These are phyloP conservation scores for Colletotrichum sp. DNA, from an alignment of 2,329 filamentous ascomycete species.

Conservation along the genomic window DNA sequence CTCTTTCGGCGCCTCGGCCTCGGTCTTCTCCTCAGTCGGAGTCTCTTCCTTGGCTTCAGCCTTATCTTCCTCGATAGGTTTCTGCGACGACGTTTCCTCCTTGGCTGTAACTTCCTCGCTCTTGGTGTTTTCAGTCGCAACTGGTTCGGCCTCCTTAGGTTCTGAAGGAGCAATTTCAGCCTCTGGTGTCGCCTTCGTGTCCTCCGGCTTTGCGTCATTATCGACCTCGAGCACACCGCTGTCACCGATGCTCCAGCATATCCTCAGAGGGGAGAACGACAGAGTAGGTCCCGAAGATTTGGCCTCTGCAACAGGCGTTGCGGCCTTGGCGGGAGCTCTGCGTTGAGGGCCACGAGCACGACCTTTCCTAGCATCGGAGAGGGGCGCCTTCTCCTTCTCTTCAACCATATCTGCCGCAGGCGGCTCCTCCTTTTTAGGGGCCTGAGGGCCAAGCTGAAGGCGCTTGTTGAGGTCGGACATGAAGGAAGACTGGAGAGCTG, in stretches of 20 bases:
- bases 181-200: neutral
- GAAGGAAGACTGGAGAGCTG: slow-evolving; percentile 88
- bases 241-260: slow-evolving; percentile 58
- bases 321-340: slow-evolving; percentile 64
- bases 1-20: slow-evolving; percentile 2
- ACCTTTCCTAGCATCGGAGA: slow-evolving; percentile 88
- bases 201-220: slow-evolving; percentile 16
- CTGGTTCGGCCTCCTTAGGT: neutral
- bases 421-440: slow-evolving; percentile 55
- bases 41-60: slow-evolving; percentile 10
- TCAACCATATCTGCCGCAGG: slow-evolving; percentile 15
- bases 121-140: neutral
- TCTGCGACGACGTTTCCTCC: neutral
- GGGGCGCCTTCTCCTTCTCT: slow-evolving; percentile 68
- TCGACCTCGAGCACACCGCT: slow-evolving; percentile 49
- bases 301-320: slow-evolving; percentile 37
- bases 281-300: slow-evolving; percentile 40
- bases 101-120: neutral
- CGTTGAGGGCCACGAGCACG: slow-evolving; percentile 87
- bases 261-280: slow-evolving; percentile 51
- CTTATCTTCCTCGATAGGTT: neutral
- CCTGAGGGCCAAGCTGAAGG: slow-evolving; percentile 83
- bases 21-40: neutral
- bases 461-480: slow-evolving; percentile 92
- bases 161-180: neutral